phyloP scores from a whole-genome alignment of 768 basidiomycete genomes.

The Kwoniella sp. region DNA sequence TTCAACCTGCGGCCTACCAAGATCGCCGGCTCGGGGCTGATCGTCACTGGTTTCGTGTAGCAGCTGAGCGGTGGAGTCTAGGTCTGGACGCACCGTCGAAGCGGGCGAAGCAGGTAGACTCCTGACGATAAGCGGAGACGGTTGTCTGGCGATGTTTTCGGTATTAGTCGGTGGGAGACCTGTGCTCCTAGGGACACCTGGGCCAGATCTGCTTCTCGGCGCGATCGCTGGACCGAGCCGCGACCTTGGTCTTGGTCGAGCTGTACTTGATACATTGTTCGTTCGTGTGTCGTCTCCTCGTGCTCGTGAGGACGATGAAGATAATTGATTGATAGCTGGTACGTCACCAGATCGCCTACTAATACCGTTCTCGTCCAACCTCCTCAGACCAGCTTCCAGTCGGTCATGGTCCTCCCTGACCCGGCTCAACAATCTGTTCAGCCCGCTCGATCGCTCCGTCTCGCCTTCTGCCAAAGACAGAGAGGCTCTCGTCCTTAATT shows the following conservation, averaged over 20 bases:
- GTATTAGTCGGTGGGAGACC: constrained; percentile 23
- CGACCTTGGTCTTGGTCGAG: not conserved
- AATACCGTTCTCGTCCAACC: not conserved
- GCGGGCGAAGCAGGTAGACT: constrained; percentile 10
- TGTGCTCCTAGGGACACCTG: constrained; percentile 6
- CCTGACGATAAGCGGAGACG: constrained; percentile 20
- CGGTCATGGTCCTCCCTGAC: constrained; percentile 22
- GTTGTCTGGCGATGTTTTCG: constrained; percentile 5
- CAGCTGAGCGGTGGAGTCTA: not conserved
- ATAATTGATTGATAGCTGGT: not conserved
- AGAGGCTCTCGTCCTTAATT: constrained; percentile 7
- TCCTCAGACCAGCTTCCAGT: constrained; percentile 11
- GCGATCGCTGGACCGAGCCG: not conserved
- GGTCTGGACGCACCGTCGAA: constrained; percentile 3
- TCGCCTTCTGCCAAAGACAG: not conserved
- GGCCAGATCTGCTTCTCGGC: not conserved
- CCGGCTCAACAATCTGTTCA: constrained; percentile 12
- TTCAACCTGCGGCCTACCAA: too few relatives aligned
- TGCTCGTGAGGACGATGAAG: not conserved
- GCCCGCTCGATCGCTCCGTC: constrained; percentile 1
- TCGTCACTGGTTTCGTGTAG: too few relatives aligned
- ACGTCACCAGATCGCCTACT: not conserved
- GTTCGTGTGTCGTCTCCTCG: too few relatives aligned
- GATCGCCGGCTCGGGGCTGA: too few relatives aligned
- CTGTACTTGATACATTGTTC: too few relatives aligned